A percentile compares a stretch with the other conserved stretches of the same genome.
Conservation (phyloP, 495 filamentous ascomycete genomes). For the Podospora tetraspora region DNA sequence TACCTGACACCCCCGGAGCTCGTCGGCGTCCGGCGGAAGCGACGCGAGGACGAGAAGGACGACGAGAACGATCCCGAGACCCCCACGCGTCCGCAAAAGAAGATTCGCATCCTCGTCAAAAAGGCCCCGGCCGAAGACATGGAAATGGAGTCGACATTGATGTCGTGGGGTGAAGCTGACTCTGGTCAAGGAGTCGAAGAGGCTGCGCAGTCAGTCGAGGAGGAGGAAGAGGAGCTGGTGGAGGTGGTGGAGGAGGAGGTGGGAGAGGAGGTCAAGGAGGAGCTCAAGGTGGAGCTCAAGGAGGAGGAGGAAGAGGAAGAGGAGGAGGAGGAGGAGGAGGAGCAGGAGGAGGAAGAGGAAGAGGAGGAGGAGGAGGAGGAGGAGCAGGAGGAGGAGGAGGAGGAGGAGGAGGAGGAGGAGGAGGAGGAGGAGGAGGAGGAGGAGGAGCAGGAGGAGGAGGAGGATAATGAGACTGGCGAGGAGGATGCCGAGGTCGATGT, state of each 20-base stretch:
- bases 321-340: not conserved
- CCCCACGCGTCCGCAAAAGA: not conserved
- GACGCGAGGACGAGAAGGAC: too few species aligned
- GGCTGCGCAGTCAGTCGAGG: not conserved
- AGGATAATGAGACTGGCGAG: not conserved
- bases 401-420: not conserved
- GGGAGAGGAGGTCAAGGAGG: not conserved
- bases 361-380: not conserved
- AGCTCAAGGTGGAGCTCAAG: not conserved
- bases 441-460: not conserved
- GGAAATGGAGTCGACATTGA: not conserved
- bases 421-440: not conserved
- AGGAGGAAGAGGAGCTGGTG: not conserved
- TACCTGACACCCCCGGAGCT: not conserved
- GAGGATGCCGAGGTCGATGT: not conserved
- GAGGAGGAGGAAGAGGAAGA: not conserved
- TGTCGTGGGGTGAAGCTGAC: not conserved
- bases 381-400: not conserved
- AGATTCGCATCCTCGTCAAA: not conserved
- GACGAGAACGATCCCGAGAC: not conserved
- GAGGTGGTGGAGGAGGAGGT: not conserved
- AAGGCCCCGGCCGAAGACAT: not conserved
- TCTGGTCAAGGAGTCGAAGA: not conserved
- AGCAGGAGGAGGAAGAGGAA: not conserved
- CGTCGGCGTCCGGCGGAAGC: not conserved